These are phyloP conservation scores for Inosperma sp. DNA, from an alignment of 768 basidiomycete genomes.

Conservation along the genomic window DNA sequence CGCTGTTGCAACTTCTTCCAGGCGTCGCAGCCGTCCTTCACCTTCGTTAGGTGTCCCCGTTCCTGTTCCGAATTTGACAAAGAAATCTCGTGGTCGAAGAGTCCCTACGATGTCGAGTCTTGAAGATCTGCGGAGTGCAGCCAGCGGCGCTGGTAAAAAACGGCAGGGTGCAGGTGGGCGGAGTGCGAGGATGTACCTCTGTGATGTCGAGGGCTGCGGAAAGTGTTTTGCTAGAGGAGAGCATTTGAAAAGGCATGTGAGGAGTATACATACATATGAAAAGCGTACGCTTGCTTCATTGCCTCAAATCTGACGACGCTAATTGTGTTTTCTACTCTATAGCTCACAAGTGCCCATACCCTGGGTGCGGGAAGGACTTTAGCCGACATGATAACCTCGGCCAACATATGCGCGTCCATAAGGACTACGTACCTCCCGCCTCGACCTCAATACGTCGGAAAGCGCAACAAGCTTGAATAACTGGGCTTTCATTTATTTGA, in stretches of 20 bases:
- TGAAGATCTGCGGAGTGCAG: constrained; percentile 33
- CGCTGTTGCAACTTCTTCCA: constrained; percentile 11
- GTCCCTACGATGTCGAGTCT: constrained; percentile 50
- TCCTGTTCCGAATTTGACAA: constrained; percentile 64
- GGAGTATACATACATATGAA: constrained; percentile 88
- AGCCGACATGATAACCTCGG: constrained; percentile 84
- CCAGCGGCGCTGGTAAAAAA: constrained; percentile 33
- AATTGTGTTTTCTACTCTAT: constrained; percentile 17
- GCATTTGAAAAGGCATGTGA: constrained; percentile 84
- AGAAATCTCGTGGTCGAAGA: constrained; percentile 64
- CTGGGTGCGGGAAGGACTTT: constrained; percentile 79
- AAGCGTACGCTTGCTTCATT: constrained; percentile 61
- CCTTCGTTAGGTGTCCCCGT: constrained; percentile 48
- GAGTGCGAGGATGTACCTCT: constrained; percentile 53
- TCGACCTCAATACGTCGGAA: constrained; percentile 9
- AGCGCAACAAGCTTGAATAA: constrained; percentile 2
- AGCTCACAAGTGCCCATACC: constrained; percentile 81
- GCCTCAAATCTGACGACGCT: neutral
- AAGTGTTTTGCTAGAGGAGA: constrained; percentile 87
- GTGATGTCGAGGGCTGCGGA: constrained; percentile 77
- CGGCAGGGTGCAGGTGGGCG: constrained; percentile 35
- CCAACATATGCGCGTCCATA: constrained; percentile 85
- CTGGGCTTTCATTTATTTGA: neutral
- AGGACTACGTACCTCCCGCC: constrained; percentile 38
- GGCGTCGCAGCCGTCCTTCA: constrained; percentile 23